Base-by-base conservation (phyloP, 169 alveolate species). In the Cryptosporidium parvum region DNA sequence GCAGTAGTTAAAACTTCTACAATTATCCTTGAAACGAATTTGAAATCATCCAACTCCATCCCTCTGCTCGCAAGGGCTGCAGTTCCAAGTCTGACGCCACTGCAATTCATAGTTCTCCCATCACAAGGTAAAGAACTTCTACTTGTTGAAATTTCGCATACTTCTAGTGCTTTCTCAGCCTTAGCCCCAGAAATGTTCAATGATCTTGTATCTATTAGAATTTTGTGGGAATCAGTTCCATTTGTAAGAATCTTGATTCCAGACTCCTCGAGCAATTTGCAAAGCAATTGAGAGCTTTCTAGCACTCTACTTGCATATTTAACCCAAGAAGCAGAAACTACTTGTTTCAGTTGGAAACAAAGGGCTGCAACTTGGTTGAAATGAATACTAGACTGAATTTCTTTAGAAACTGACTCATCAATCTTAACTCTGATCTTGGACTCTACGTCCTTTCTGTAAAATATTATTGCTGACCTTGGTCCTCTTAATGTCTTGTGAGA, bases 401-500 rank as follows among this genome's bases (percentile, higher is more conserved):
- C 91, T 21, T 93, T 93, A 86, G 92, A 91, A 51, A 94, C 94
- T 6, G 96, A 91, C 33, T 91, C 72, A 45, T 93, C 93, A 14
- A 94, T 89, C 53, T 69, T 44, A 62, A 65, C 42, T 70, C 73
- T 33, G 58, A 48, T 23, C 87, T 65, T 62, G 7, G 80, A 59
- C 26, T 91, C 93, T 18, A 93, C 89, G 86, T 93, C 96, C 86
- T 93, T 96, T 91, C 96, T 96, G 85, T 84, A 96, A 91, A 97
- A 98, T 62, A 98, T 96, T 70, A 98, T 75, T 9, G 98, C 99
- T 23, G 99, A 96, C 69, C 99, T 94, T 3, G 99, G 99, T 18
- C 99, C 99, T 89, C 98, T 95, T 89, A 98, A 86, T 29, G 97
- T 95, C 92, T 98, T 98, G 86, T 96, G 98, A 94, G 99, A 98